Evolutionary conservation across 768 basidiomycete genomes (phyloP), one percentile per base, ranked within the genome.

Genomic region (Leccinum longicurvipes): DNA sequence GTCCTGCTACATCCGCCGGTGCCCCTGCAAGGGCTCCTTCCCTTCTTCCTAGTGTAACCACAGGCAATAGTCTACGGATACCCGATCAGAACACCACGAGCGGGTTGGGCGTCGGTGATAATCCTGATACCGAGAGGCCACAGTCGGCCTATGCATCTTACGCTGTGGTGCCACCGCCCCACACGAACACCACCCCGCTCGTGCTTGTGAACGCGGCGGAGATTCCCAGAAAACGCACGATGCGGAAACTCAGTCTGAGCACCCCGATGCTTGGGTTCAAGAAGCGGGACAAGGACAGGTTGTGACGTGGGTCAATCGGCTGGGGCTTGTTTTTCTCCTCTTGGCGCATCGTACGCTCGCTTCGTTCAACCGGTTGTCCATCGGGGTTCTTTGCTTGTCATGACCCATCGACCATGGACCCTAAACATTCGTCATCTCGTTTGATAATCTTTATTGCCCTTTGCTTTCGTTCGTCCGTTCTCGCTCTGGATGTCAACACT

Each of bases 171-270:
- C 50, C 65, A n/a, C 56, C 59, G 15, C 44, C 64, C 3, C 60
- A 58, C 14, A 55, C 53, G 14, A 28, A 55, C 15, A 61, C 65
- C 27, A 55, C 61, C 24, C 62, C 67, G 11, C 56, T 57, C 2
- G 48, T 63, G 15, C 58, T 60, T 9, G 65, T 53, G 53, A 67
- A 64, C 39, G 58, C 52, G 23, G 54, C 63, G 19, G 62, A 53
- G 42, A 54, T 64, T 12, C 62, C 63, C n/a, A 58, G 73, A 54
- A 80, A 73, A 29, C 52, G 52, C 41, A 74, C 82, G 56, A 78
- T 74, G 63, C 76, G 87, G 53, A 90, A 91, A 73, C 70, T 91
- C 71, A 91, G 89, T 67, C 67, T 90, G 54, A 79, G 79, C 23
- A 77, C 80, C 49, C 82, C 84, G 48, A 82, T 83, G 61, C 73